Evolutionary conservation across 352 stramenopile genomes (phyloP).

Genomic region (Globisporangium acanthophoron): DNA sequence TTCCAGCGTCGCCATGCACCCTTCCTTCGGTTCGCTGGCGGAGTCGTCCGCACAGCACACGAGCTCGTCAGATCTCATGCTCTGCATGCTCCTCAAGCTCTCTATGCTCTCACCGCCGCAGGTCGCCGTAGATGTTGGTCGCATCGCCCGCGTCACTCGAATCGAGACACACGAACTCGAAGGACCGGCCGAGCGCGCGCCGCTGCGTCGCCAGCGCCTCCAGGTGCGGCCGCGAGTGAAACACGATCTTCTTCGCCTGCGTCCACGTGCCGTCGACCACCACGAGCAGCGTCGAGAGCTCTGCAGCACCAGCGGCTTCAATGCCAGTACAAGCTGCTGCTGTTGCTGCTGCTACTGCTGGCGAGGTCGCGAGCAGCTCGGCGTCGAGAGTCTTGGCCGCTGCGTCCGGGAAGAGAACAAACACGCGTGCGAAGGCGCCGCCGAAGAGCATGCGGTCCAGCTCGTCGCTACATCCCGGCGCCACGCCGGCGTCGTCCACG

Average conservation of each 20-base stretch:
- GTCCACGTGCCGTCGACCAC: slow-evolving; percentile 79
- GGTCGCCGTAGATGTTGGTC: slow-evolving; percentile 57
- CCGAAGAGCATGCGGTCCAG: slow-evolving; percentile 34
- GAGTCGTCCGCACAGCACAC: not conserved
- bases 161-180: slow-evolving; percentile 52
- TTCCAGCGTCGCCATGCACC: slow-evolving; percentile 72
- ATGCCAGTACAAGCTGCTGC: not conserved
- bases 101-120: slow-evolving; percentile 26
- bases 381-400: slow-evolving; percentile 21
- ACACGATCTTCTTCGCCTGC: slow-evolving; percentile 75
- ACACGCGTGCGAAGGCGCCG: slow-evolving; percentile 17
- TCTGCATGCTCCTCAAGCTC: not conserved
- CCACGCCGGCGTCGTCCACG: slow-evolving; percentile 22
- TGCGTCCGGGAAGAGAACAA: slow-evolving; percentile 43
- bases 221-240: slow-evolving; percentile 38
- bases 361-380: not conserved
- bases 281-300: slow-evolving; percentile 29
- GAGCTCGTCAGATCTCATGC: not conserved
- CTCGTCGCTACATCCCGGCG: slow-evolving; percentile 9
- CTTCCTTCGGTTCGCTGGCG: slow-evolving; percentile 63
- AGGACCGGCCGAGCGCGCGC: slow-evolving; percentile 14
- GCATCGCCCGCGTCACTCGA: not conserved
- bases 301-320: not conserved
- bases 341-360: not conserved
- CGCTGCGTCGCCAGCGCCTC: slow-evolving; percentile 22